Evolutionary conservation across 2,329 filamentous ascomycete genomes (phyloP).

Genomic region (Fusarium compactum): DNA sequence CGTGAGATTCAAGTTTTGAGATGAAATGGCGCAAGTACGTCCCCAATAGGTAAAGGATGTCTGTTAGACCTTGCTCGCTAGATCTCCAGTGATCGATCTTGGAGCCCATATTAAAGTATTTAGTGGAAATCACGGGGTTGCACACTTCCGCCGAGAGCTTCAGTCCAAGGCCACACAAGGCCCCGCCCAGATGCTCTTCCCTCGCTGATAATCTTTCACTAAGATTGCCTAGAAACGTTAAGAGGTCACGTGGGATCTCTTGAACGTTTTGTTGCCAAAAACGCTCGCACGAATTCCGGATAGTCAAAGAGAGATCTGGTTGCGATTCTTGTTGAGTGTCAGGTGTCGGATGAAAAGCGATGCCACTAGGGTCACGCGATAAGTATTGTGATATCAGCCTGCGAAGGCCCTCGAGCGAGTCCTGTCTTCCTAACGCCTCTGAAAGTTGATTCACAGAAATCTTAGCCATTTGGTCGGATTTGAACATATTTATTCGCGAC

Average conservation of each 20-base stretch:
- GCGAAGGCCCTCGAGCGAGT: constrained; percentile 47
- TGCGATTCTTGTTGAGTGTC: not conserved
- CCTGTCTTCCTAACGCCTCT: constrained; percentile 39
- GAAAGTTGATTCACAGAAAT: constrained; percentile 30
- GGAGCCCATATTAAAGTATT: constrained; percentile 46
- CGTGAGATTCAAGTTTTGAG: not conserved
- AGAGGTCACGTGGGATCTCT: constrained; percentile 31
- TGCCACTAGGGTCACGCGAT: constrained; percentile 36
- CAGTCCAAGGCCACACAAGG: constrained; percentile 50
- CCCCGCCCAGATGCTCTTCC: constrained; percentile 40
- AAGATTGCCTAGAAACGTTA: constrained; percentile 59
- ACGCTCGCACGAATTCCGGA: constrained; percentile 44
- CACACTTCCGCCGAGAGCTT: constrained; percentile 48
- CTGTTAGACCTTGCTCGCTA: constrained; percentile 22
- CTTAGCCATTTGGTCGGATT: constrained; percentile 8
- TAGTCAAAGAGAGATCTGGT: constrained; percentile 31
- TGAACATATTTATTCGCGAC: constrained; percentile 42
- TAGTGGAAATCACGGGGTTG: constrained; percentile 38
- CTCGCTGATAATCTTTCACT: constrained; percentile 49
- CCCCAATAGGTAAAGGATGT: constrained; percentile 42
- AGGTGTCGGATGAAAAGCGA: not conserved
- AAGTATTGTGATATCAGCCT: constrained; percentile 50
- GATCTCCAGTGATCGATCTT: constrained; percentile 26
- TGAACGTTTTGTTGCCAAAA: constrained; percentile 27
- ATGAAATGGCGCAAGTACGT: constrained; percentile 32